Base-by-base conservation (phyloP, 2,329 filamentous ascomycete genomes). In the Arthrobotrys conoides region DNA sequence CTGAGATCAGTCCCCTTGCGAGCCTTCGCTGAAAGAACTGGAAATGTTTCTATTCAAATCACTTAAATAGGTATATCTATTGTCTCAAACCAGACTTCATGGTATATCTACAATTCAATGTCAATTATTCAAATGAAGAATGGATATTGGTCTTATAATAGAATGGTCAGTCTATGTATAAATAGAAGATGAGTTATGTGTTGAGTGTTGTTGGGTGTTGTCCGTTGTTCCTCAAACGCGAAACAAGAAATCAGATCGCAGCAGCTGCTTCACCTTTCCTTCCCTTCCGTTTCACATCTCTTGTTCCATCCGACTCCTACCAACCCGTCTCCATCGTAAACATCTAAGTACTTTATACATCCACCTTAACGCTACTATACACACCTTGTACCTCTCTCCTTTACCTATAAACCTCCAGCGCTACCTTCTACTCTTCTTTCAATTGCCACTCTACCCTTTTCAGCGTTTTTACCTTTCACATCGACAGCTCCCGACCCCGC, bases 201-300 rank as follows among this genome's bases (percentile, higher is more conserved):
- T 41, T 41, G 38, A n/a, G 3, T n/a, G 38, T 30, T 53, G 12
- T 22, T 36, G 27, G 6, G 27, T 30, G 27, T 30, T 16, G 49
- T 53, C 27, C 12, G 1, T 38, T 55, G 30, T 55, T 33, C 33
- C 24, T 12, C 22, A 36, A 18, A 55, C 51, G 51, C 51, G 51
- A 33, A 30, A 33, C 51, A 36, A 18, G 27, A 55, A 36, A 30
- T 30, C 41, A 6, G 16, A 49, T 49, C 20, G 46, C 24, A 55
- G 51, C 51, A n/a, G 24, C 14, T 14, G 49, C 49, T 55, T 55
- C 49, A 55, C 49, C 18, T 36, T 55, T 22, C 27, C 20, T 36
- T 27, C 12, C 5, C 38, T 12, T 55, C 51, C 51, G 51, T 55
- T 55, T 55, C 51, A 55, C 51, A 55, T 55, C 51, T 5, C 20